These are phyloP conservation scores for Cryptomeria japonica DNA, from an alignment of 75 land plant species.

Conservation along the genomic window DNA sequence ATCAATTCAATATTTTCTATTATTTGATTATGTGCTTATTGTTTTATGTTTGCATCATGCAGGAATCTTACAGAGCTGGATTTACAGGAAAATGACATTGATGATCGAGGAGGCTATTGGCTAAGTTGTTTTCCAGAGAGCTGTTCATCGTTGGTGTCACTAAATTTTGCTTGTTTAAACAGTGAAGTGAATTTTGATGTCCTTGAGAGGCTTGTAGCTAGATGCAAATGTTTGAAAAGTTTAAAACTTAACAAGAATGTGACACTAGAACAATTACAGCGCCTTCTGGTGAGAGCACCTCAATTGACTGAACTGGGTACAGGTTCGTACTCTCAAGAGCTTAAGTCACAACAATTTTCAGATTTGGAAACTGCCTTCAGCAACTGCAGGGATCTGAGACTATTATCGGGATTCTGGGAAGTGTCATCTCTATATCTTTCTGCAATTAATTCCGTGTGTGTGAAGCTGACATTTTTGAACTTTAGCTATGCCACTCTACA, in stretches of 20 bases:
- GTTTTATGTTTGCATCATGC: slow-evolving; percentile 9
- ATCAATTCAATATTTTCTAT: background rate
- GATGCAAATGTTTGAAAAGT: slow-evolving; percentile 54
- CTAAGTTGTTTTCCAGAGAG: slow-evolving; percentile 60
- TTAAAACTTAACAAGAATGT: slow-evolving; percentile 55
- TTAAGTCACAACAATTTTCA: slow-evolving; percentile 17
- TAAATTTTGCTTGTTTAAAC: slow-evolving; percentile 57
- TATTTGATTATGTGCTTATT: background rate
- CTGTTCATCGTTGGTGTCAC: slow-evolving; percentile 49
- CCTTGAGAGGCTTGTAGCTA: slow-evolving; percentile 57
- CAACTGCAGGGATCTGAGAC: slow-evolving; percentile 48
- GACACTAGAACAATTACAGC: slow-evolving; percentile 48
- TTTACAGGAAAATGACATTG: slow-evolving; percentile 54
- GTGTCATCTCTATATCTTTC: slow-evolving; percentile 36
- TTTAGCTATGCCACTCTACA: slow-evolving; percentile 53
- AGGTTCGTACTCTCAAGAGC: slow-evolving; percentile 51
- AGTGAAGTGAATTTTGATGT: slow-evolving; percentile 45
- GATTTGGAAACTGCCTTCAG: slow-evolving; percentile 41
- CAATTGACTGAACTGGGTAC: slow-evolving; percentile 67
- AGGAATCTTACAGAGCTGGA: slow-evolving; percentile 69
- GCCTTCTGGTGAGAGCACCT: slow-evolving; percentile 55
- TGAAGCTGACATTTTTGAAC: slow-evolving; percentile 56
- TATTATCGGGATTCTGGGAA: slow-evolving; percentile 66
- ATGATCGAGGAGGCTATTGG: slow-evolving; percentile 54
- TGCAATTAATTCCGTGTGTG: slow-evolving; percentile 48